These are phyloP conservation scores for Citrus reticulata DNA, from an alignment of 345 rosid species.

Conservation along the genomic window DNA sequence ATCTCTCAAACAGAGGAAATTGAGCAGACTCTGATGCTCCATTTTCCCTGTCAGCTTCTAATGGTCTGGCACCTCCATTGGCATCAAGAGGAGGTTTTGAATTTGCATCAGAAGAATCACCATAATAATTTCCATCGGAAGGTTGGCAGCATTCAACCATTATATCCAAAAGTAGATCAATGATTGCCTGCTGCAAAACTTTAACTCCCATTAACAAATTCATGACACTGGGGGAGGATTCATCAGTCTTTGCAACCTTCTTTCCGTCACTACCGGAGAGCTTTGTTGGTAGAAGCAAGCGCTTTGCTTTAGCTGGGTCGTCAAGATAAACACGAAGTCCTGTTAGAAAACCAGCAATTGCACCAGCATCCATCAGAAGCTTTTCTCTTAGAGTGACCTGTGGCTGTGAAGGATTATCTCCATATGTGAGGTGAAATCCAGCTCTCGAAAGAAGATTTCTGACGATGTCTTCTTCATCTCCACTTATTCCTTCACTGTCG, in stretches of 20 bases:
- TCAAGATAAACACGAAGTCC: slow-evolving; percentile 95
- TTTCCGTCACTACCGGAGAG: slow-evolving; percentile 74
- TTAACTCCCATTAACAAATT: slow-evolving; percentile 98
- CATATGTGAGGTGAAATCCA: slow-evolving; percentile 92
- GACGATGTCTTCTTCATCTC: slow-evolving; percentile 98
- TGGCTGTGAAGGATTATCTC: slow-evolving; percentile 89
- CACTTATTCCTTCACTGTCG: slow-evolving; percentile 91
- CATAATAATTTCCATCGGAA: slow-evolving; percentile 62
- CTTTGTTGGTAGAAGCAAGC: slow-evolving; percentile 95
- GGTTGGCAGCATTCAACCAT: slow-evolving; percentile 99
- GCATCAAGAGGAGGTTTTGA: slow-evolving; percentile 47
- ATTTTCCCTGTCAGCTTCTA: slow-evolving; percentile 63
- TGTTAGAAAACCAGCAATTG: slow-evolving; percentile 96
- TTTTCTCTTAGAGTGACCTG: slow-evolving; percentile 85
- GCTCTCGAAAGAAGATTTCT: slow-evolving; percentile 94
- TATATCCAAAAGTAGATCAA: slow-evolving; percentile 93
- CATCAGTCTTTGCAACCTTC: slow-evolving; percentile 61
- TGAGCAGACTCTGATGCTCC: slow-evolving; percentile 55
- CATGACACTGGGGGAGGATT: slow-evolving; percentile 96
- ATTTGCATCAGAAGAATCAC: slow-evolving; percentile 42
- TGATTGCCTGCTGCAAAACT: slow-evolving; percentile 98
- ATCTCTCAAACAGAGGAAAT: slow-evolving; percentile 62
- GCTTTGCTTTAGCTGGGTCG: slow-evolving; percentile 97
- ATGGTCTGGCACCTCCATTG: slow-evolving; percentile 44
- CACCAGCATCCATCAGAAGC: slow-evolving; percentile 99